These are phyloP conservation scores for Rhizodiscina lignyota DNA, from an alignment of 495 filamentous ascomycete genomes.

Conservation along the genomic window DNA sequence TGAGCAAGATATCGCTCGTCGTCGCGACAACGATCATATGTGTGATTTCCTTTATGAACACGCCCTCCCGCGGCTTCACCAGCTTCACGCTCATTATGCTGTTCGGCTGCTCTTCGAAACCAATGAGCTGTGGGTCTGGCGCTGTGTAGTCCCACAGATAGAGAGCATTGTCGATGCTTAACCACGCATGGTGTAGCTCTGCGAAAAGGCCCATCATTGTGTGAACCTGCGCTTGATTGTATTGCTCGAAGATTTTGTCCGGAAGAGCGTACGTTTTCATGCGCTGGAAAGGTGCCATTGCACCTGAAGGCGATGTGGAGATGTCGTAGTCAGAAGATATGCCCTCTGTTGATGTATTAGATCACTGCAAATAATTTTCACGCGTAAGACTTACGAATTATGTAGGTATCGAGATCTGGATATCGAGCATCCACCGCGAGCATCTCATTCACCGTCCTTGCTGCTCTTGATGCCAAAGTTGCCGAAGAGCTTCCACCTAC, in stretches of 20 bases:
- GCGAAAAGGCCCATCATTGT: constrained; percentile 89
- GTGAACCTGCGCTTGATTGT: constrained; percentile 65
- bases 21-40: constrained; percentile 84
- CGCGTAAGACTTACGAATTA: constrained; percentile 48
- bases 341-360: constrained; percentile 37
- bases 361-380: background rate
- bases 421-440: constrained; percentile 61
- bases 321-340: constrained; percentile 87
- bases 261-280: constrained; percentile 70
- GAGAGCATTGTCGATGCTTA: constrained; percentile 83
- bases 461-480: too few relatives aligned
- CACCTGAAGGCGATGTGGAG: constrained; percentile 26
- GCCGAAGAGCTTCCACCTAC: too few relatives aligned
- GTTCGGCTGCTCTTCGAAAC: constrained; percentile 76
- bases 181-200: constrained; percentile 85
- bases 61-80: constrained; percentile 55
- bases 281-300: constrained; percentile 85
- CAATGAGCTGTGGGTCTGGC: constrained; percentile 72
- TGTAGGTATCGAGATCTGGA: constrained; percentile 78
- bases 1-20: constrained; percentile 59
- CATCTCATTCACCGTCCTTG: constrained; percentile 66
- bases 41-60: constrained; percentile 71
- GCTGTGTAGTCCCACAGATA: constrained; percentile 97
- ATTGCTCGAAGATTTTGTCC: constrained; percentile 73
- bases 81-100: constrained; percentile 75